These are phyloP conservation scores for Plasmopara halstedii DNA, from an alignment of 352 stramenopile species.

Conservation along the genomic window DNA sequence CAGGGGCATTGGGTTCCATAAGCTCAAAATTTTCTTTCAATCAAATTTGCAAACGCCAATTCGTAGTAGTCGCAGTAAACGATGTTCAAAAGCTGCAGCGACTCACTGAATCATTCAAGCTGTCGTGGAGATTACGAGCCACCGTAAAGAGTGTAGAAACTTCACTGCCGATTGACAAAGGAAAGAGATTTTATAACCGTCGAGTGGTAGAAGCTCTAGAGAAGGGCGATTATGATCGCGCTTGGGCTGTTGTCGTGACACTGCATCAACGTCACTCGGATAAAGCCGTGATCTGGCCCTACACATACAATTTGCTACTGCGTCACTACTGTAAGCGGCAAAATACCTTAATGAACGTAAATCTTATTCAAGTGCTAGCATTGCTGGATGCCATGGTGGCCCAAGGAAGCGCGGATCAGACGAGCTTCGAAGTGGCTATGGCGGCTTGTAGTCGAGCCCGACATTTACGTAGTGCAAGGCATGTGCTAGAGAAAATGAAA, in stretches of 20 bases:
- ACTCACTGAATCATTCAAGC: constrained; percentile 10
- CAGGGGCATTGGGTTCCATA: not conserved
- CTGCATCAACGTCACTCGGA: constrained; percentile 15
- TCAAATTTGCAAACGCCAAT: constrained; percentile 7
- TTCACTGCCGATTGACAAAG: constrained; percentile 15
- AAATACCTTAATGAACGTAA: constrained; percentile 20
- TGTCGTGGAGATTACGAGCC: constrained; percentile 12
- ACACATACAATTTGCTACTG: constrained; percentile 55
- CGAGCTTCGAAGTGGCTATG: constrained; percentile 66
- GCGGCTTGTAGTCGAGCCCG: constrained; percentile 47
- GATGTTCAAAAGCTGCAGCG: constrained; percentile 1
- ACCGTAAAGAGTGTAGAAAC: constrained; percentile 10
- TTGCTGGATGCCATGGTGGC: constrained; percentile 47
- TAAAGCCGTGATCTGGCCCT: constrained; percentile 23
- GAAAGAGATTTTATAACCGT: constrained; percentile 42
- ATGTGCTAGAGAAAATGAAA: constrained; percentile 43
- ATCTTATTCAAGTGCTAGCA: constrained; percentile 33
- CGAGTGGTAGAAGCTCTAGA: constrained; percentile 26
- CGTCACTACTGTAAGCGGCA: constrained; percentile 37
- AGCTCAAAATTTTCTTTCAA: not conserved
- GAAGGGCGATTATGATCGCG: constrained; percentile 19
- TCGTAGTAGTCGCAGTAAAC: constrained; percentile 11
- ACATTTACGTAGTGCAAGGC: constrained; percentile 27
- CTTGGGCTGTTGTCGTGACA: constrained; percentile 22
- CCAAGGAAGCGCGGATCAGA: constrained; percentile 26